Evolutionary conservation across 192 early-diverging fungal species (phyloP).

Genomic region (Anaeromyces robustus): DNA sequence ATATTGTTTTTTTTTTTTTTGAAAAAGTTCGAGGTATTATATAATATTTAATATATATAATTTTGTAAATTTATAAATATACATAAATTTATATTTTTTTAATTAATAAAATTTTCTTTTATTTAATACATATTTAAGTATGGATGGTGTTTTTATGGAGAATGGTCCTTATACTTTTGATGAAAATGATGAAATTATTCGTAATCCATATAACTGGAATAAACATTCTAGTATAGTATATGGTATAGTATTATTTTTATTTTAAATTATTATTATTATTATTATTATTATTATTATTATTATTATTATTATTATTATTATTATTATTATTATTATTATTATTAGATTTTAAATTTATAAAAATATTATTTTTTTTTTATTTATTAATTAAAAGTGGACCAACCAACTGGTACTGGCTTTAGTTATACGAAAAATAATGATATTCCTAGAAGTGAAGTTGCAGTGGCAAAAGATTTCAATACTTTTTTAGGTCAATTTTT

Average conservation of each 20-base stretch:
- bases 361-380: too few species aligned
- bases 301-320: too few species aligned
- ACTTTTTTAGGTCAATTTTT: constrained; percentile 40
- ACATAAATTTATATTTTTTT: background rate
- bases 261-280: too few species aligned
- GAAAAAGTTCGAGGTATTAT: too few species aligned
- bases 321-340: too few species aligned
- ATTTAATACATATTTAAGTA: constrained; percentile 18
- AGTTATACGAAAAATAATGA: constrained; percentile 23
- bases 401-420: constrained; percentile 46
- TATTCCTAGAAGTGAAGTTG: constrained; percentile 4
- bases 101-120: background rate
- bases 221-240: constrained; percentile 39
- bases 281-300: too few species aligned
- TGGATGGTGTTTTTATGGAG: constrained; percentile 52
- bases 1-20: too few species aligned
- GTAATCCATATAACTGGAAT: constrained; percentile 34
- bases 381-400: constrained; percentile 33
- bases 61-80: too few species aligned
- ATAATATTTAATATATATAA: too few species aligned
- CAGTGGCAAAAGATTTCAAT: constrained; percentile 20
- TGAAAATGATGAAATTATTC: constrained; percentile 13
- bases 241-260: too few species aligned
- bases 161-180: constrained; percentile 41
- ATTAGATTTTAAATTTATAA: too few species aligned